Conservation (phyloP, 2,329 filamentous ascomycete genomes). For the Phaeomoniella chlamydospora region DNA sequence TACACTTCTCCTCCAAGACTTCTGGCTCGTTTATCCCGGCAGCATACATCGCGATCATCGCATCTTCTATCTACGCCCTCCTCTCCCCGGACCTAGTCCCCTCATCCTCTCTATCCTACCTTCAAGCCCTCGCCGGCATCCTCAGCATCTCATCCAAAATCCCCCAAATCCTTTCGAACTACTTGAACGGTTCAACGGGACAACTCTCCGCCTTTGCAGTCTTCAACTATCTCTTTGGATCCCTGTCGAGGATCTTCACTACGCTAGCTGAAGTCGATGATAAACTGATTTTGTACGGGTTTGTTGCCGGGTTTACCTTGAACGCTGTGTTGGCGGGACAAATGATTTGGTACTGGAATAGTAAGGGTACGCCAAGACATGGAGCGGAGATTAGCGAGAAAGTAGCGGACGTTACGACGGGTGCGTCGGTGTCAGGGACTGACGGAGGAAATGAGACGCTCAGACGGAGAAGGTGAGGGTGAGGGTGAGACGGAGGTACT, state of each 20-base stretch:
- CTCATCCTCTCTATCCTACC: slow-evolving; percentile 51
- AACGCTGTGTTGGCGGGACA: slow-evolving; percentile 77
- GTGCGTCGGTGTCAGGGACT: too few relatives aligned
- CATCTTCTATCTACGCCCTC: slow-evolving; percentile 52
- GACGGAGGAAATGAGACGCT: too few relatives aligned
- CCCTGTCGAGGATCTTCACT: slow-evolving; percentile 89
- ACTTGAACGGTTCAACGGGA: slow-evolving; percentile 72
- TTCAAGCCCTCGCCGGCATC: slow-evolving; percentile 74
- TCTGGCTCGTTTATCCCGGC: slow-evolving; percentile 42
- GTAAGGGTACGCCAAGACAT: slow-evolving; percentile 7
- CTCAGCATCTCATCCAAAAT: slow-evolving; percentile 81
- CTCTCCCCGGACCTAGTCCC: slow-evolving; percentile 52
- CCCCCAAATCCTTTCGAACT: slow-evolving; percentile 83
- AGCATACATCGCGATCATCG: slow-evolving; percentile 50
- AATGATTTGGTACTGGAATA: slow-evolving; percentile 96
- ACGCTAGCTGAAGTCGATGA: slow-evolving; percentile 96
- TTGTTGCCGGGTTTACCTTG: slow-evolving; percentile 78
- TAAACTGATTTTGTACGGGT: slow-evolving; percentile 88
- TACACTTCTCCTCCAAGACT: slow-evolving; percentile 62
- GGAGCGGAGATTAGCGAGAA: slow-evolving; percentile 7
- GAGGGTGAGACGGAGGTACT: too few relatives aligned
- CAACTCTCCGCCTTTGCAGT: slow-evolving; percentile 96
- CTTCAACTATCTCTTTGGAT: slow-evolving; percentile 93
- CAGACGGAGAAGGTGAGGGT: too few relatives aligned
- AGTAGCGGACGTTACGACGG: background rate